These are phyloP conservation scores for Rhazya stricta DNA, from an alignment of 257 asterid genomes.

Conservation along the genomic window DNA sequence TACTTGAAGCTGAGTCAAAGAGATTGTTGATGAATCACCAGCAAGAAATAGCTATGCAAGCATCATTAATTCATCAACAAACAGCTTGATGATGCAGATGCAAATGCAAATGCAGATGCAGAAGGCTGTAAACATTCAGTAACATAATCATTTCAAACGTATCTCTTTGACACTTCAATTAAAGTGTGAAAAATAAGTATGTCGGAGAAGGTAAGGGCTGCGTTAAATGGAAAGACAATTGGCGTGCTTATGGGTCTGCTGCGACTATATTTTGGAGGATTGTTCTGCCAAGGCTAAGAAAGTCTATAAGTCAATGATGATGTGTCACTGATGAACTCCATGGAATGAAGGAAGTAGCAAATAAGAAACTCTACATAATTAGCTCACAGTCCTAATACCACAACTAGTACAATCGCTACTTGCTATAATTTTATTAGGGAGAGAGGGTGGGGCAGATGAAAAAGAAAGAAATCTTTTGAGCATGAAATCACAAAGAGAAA, in stretches of 20 bases:
- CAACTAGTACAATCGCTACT: not conserved
- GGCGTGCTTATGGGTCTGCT: slow-evolving; percentile 37
- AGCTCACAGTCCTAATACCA: not conserved
- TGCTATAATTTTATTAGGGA: slow-evolving; percentile 9
- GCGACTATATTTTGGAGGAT: slow-evolving; percentile 38
- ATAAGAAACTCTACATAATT: not conserved
- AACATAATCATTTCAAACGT: slow-evolving; percentile 61
- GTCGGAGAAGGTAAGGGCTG: slow-evolving; percentile 61
- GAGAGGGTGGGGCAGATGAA: slow-evolving; percentile 27
- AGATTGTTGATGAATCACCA: slow-evolving; percentile 40
- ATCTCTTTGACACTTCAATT: slow-evolving; percentile 51
- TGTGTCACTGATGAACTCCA: not conserved
- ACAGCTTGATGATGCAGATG: slow-evolving; percentile 37
- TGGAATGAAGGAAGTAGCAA: not conserved
- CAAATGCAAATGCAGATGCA: too few species aligned
- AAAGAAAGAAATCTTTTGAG: slow-evolving; percentile 38
- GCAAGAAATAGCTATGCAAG: slow-evolving; percentile 58
- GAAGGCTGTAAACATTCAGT: slow-evolving; percentile 30
- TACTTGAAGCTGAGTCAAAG: slow-evolving; percentile 60
- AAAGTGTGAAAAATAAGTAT: slow-evolving; percentile 37
- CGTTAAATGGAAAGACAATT: slow-evolving; percentile 84
- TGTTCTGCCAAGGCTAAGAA: slow-evolving; percentile 57
- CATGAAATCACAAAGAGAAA: slow-evolving; percentile 25
- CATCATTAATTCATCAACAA: slow-evolving; percentile 38
- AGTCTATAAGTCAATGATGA: slow-evolving; percentile 29